These are phyloP conservation scores for Ceratocystis lukuohia DNA, from an alignment of 2,329 filamentous ascomycete species.

Conservation along the genomic window DNA sequence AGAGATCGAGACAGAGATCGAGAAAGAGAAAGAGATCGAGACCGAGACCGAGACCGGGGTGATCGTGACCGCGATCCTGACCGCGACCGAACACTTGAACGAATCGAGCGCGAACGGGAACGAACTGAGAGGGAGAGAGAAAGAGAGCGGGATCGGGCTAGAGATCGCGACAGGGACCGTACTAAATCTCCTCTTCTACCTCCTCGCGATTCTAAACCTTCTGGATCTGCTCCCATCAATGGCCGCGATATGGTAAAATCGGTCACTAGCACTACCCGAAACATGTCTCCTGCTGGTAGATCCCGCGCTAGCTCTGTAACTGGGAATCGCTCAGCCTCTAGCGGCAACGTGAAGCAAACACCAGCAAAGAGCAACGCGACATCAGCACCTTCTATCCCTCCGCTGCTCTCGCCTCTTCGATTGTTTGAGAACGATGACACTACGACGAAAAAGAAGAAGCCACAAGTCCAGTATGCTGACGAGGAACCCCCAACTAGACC, in stretches of 20 bases:
- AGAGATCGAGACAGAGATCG: background rate
- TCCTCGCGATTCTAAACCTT: constrained; percentile 7
- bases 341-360: constrained; percentile 2
- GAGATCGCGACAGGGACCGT: constrained; percentile 10
- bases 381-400: constrained; percentile 30
- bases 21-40: background rate
- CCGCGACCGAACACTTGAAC: background rate
- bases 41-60: constrained; percentile 6
- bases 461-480: background rate
- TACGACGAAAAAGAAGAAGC: constrained; percentile 8
- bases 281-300: constrained; percentile 27
- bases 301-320: constrained; percentile 32
- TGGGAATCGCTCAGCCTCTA: constrained; percentile 3
- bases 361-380: constrained; percentile 27
- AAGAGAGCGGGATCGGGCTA: background rate
- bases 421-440: constrained; percentile 23
- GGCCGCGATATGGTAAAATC: constrained; percentile 28
- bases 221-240: constrained; percentile 25
- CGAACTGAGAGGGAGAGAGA: constrained; percentile 17
- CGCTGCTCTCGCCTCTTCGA: constrained; percentile 39
- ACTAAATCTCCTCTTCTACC: constrained; percentile 7
- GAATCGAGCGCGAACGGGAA: background rate
- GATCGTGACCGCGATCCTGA: background rate
- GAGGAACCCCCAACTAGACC: constrained; percentile 3
- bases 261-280: constrained; percentile 23